A percentile compares a stretch with the other conserved stretches of the same genome.
These are phyloP conservation scores for Bruguiera sexangula DNA, from an alignment of 345 rosid species.

Conservation along the genomic window DNA sequence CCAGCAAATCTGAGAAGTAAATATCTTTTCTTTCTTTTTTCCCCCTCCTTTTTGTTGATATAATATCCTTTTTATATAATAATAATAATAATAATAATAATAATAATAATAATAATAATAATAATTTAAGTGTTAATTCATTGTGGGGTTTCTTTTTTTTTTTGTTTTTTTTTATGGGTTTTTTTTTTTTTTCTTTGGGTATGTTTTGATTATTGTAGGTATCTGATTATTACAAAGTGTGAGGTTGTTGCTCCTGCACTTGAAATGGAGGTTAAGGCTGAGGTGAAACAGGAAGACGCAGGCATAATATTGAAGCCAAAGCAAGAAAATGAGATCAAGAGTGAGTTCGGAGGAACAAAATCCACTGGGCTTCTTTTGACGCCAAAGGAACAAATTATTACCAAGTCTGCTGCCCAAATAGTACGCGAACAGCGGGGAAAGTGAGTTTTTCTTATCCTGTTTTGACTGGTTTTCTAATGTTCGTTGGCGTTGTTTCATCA, in stretches of 20 bases:
- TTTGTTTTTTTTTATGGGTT: not conserved
- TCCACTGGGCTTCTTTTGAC: slow-evolving; percentile 47
- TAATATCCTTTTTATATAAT: not conserved
- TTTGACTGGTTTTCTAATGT: not conserved
- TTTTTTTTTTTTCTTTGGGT: not conserved
- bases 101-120: too few species aligned
- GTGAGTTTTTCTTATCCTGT: slow-evolving; percentile 36
- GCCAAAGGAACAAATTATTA: slow-evolving; percentile 59
- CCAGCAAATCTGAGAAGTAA: slow-evolving; percentile 82
- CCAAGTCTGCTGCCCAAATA: slow-evolving; percentile 87
- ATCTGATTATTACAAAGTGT: slow-evolving; percentile 68
- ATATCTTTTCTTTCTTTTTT: not conserved
- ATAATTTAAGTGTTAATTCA: not conserved
- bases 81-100: too few species aligned
- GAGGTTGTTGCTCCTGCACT: slow-evolving; percentile 69
- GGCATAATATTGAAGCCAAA: slow-evolving; percentile 41
- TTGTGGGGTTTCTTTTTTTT: not conserved
- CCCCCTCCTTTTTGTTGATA: not conserved
- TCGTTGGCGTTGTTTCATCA: not conserved
- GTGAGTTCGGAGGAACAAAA: slow-evolving; percentile 24
- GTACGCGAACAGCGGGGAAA: slow-evolving; percentile 60
- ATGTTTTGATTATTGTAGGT: slow-evolving; percentile 32
- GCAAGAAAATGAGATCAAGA: slow-evolving; percentile 31
- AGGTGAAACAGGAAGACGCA: slow-evolving; percentile 23
- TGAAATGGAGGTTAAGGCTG: slow-evolving; percentile 50